Base-by-base conservation (phyloP, 2,329 filamentous ascomycete genomes). In the Fusarium udum region DNA sequence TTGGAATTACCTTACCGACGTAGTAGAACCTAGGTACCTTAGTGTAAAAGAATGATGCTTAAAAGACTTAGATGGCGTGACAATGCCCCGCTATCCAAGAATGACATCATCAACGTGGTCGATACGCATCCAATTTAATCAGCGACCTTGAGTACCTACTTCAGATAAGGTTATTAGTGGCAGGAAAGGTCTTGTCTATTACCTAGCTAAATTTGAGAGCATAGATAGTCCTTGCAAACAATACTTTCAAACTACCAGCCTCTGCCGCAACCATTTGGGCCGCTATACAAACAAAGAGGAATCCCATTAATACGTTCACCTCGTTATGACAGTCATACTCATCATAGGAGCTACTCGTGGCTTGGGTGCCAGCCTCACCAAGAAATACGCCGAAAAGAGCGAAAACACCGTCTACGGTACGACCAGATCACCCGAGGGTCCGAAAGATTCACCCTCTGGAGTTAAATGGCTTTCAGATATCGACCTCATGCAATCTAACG, bases 311-410 rank as follows among this genome's bases (percentile, higher is more conserved):
- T 37, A 18, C 24, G 36, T 14, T 11, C 46, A 36, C 34, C 43
- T 53, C 28, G 79, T 34, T 46, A 87, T 87, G 85, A 73, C 83
- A 24, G 85, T 84, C 40, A 82, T 92, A 39, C 85, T 93, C 6
- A 85, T 94, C 34, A 84, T 94, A 34, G 92, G 92, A 53, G 91
- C 90, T 7, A 93, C 91, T 4, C 86, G 92, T 46, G 92, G 92
- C 60, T 85, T 93, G 7, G 92, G 92, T 7, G 88, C 88, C 55
- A 87, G 88, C 24, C 84, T 93, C 34, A 85, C 85, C 36, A 87
- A 88, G 72, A 81, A 86, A 53, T 93, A 93, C 76, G 85, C 87
- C 28, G 80, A 83, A 6, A 77, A 85, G 22, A 60, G 79, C 16
- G 79, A 81, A 36, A 86, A 85, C 51, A 83, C 81, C 12, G 89